Base-by-base conservation (phyloP, 2,329 filamentous ascomycete genomes). In the Alternaria panax region DNA sequence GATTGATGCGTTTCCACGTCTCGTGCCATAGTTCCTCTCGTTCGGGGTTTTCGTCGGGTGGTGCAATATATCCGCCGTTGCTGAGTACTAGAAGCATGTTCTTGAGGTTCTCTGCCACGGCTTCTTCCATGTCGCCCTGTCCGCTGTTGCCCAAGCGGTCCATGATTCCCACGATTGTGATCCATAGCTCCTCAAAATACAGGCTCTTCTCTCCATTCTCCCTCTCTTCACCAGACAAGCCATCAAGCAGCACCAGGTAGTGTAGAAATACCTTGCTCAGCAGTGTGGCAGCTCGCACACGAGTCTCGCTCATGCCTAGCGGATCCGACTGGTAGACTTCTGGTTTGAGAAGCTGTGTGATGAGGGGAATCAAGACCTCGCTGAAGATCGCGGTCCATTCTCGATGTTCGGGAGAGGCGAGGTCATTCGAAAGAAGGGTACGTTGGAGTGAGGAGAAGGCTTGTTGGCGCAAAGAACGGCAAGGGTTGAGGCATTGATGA, bases 51-150 rank as follows among this genome's bases (percentile, higher is more conserved):
- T 85, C 81, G 51, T 83, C 78, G 4, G 92, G 92, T 1, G 91
- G 86, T 0, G 92, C 88, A 5, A 99, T 86, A 70, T 92, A 93
- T 34, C 91, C 93, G 51, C 90, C 93, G 75, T 90, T 95, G 6
- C 91, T 89, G 93, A 99, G 97, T 71, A 99, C 95, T 9, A 99
- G 84, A 24, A 98, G 83, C 52, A 98, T 93, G 67, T 99, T 99
- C 80, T 99, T 99, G 58, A 99, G 82, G 66, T 92, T 95, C 79
- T 99, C 95, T 0, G 92, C 91, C 2, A 98, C 93, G 12, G 95
- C 94, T 82, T 99, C 95, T 79, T 96, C 93, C 75, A 96, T 80
- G 71, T 96, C 93, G 24, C 92, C 92, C 77, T 97, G 93, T 0
- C 94, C 94, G 72, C 92, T 95, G 73, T 97, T 97, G 89, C 97